Evolutionary conservation across 2,329 filamentous ascomycete genomes (phyloP).

Genomic region (Paramyrothecium roridum): DNA sequence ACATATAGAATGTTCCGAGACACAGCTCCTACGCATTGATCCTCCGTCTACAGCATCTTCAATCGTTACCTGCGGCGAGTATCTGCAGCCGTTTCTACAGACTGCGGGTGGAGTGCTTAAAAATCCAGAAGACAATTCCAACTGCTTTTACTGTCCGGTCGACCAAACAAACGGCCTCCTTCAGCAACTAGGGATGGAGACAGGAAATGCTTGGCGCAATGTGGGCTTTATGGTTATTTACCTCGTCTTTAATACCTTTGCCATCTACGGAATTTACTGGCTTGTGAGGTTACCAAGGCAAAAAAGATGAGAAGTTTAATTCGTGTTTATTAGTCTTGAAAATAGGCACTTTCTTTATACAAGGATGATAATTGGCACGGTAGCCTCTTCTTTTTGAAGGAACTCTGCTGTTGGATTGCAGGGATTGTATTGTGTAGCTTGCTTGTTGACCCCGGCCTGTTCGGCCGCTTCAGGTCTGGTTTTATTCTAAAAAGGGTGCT

Average conservation of each 20-base stretch:
- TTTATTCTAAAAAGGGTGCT: no score
- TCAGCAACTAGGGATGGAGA: not conserved
- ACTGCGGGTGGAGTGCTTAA: not conserved
- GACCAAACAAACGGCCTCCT: not conserved
- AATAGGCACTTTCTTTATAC: no score
- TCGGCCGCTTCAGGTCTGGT: no score
- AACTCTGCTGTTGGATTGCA: no score
- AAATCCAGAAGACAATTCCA: not conserved
- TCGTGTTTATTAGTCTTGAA: no score
- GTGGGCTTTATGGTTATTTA: not conserved
- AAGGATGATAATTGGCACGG: no score
- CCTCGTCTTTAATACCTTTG: not conserved
- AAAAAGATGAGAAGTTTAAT: no score
- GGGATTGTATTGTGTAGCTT: no score
- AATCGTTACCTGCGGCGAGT: not conserved
- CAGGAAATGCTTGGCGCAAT: not conserved
- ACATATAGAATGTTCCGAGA: not conserved
- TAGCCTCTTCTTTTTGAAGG: no score
- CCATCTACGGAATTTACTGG: not conserved
- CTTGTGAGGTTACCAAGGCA: not conserved
- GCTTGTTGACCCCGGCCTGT: no score
- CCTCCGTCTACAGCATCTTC: not conserved
- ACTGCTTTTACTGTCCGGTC: not conserved
- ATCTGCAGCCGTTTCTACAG: not conserved
- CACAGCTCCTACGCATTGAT: not conserved